phyloP scores from a whole-genome alignment of 2,329 filamentous ascomycete species.

The Sporothrix mexicana region DNA sequence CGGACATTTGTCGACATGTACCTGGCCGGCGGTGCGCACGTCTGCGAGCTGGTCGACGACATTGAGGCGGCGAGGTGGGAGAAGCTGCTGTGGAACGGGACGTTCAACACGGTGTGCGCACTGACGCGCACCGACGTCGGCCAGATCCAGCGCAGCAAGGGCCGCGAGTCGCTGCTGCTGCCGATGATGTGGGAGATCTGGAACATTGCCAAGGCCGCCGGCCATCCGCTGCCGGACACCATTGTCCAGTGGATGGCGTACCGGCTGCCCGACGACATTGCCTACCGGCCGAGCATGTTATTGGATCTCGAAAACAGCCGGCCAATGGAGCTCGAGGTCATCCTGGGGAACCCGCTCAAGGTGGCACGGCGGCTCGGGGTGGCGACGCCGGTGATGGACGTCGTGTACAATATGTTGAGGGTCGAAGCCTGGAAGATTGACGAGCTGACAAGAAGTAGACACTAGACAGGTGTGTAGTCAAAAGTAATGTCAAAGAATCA shows the following conservation, averaged over 20 bases:
- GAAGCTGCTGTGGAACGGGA: conserved; percentile 38
- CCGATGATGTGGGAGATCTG: conserved; percentile 47
- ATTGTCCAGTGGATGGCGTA: conserved; percentile 43
- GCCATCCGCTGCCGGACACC: conserved; percentile 40
- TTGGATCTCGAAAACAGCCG: conserved; percentile 42
- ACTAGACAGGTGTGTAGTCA: not conserved
- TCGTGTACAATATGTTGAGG: conserved; percentile 33
- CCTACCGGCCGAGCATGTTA: conserved; percentile 45
- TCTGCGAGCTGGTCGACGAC: conserved; percentile 32
- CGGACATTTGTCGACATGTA: conserved; percentile 32
- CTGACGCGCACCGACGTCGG: conserved; percentile 36
- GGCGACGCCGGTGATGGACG: conserved; percentile 29
- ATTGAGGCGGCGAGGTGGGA: conserved; percentile 37
- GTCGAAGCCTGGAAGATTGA: conserved; percentile 37
- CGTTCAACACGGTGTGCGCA: conserved; percentile 38
- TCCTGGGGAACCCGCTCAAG: conserved; percentile 45
- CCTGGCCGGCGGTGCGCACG: conserved; percentile 33
- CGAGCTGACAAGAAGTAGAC: not conserved
- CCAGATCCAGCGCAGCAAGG: conserved; percentile 37
- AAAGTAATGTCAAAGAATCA: not conserved
- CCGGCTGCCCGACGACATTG: conserved; percentile 42
- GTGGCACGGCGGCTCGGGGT: conserved; percentile 37
- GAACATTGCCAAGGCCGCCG: conserved; percentile 44
- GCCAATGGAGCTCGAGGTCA: conserved; percentile 45
- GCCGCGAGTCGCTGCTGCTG: conserved; percentile 40